phyloP scores from a whole-genome alignment of 2,329 filamentous ascomycete genomes.

The Tolypocladium pustulatum region DNA sequence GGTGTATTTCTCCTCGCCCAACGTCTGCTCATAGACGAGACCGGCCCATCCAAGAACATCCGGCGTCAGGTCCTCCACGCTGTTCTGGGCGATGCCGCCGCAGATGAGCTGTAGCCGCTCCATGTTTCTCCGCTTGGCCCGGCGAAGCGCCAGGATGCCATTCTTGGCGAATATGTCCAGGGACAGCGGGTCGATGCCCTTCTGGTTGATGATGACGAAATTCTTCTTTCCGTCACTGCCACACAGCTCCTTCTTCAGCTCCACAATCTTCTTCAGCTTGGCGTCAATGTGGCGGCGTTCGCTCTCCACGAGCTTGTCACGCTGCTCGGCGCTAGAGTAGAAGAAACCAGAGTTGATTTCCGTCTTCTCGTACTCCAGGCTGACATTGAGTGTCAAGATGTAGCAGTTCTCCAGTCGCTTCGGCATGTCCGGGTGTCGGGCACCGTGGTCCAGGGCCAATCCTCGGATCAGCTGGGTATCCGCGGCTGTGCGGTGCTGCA shows the following conservation, averaged over 20 bases:
- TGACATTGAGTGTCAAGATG: slow-evolving; percentile 93
- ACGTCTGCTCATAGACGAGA: slow-evolving; percentile 89
- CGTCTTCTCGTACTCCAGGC: slow-evolving; percentile 96
- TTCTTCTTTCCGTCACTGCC: slow-evolving; percentile 87
- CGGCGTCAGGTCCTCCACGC: slow-evolving; percentile 81
- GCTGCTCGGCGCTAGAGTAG: slow-evolving; percentile 93
- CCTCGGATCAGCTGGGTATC: slow-evolving; percentile 95
- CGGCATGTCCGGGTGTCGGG: slow-evolving; percentile 95
- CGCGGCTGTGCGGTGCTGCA: slow-evolving; percentile 94
- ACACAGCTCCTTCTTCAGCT: slow-evolving; percentile 95
- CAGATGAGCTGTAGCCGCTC: slow-evolving; percentile 92
- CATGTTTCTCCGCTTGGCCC: slow-evolving; percentile 98
- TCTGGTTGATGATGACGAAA: slow-evolving; percentile 98
- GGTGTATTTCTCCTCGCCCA: slow-evolving; percentile 98
- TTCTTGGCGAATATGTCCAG: slow-evolving; percentile 97
- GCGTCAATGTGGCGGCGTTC: slow-evolving; percentile 93
- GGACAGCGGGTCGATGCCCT: slow-evolving; percentile 94
- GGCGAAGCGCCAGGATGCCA: slow-evolving; percentile 84
- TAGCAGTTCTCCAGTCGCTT: slow-evolving; percentile 92
- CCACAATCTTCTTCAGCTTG: slow-evolving; percentile 94
- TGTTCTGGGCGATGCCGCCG: slow-evolving; percentile 87
- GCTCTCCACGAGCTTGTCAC: slow-evolving; percentile 95
- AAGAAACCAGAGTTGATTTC: slow-evolving; percentile 99
- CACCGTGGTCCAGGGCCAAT: slow-evolving; percentile 87
- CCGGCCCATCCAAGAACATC: slow-evolving; percentile 93